Base-by-base conservation (phyloP, 371 early-diverging fungal species). In the Haplosporangium sp. region DNA sequence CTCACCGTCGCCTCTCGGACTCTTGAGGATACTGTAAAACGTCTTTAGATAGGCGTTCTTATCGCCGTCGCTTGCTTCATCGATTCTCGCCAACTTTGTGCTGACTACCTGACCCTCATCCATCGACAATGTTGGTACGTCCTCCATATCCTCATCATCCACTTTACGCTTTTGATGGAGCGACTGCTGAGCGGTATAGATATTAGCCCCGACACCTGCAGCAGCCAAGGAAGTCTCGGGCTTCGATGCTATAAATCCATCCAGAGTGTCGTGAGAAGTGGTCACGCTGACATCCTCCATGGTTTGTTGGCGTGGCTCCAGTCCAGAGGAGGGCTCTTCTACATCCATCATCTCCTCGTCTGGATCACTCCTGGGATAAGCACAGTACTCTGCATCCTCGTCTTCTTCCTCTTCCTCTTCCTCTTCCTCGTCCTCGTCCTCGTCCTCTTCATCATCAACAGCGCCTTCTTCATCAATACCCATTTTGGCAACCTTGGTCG, bases 91-190 rank as follows among this genome's bases (percentile, higher is more conserved):
- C 20, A 77, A 38, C 57, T 77, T 77, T 42, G 79, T 77, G 42
- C 79, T 77, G 54, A 77, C 79, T 37, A 72, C 50, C 43, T 77
- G 79, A 18, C 69, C 79, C n/a, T 77, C 79, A 45, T 77, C 79
- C 65, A 64, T 55, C 5, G 79, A 77, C 18, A 77, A 37, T 11
- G 56, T 57, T n/a, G 69, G 66, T 6, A 59, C 58, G 48, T 77
- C 79, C 37, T 77, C 79, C 79, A 77, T 77, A 36, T 77, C 67
- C 43, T 77, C 79, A 37, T 77, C 79, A 9, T 71, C 79, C 42
- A 77, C 79, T 51, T 77, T 77, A 21, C 79, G 67, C 46, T 77
- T 77, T 41, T 77, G 67, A 12, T 59, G 59, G n/a, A 40, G 50
- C 36, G 61, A n/a, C 18, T 57, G 59, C 10, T 18, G 55, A 21